Evolutionary conservation across 805 yeast species (phyloP).

Genomic region (Metschnikowia picachoensis): DNA sequence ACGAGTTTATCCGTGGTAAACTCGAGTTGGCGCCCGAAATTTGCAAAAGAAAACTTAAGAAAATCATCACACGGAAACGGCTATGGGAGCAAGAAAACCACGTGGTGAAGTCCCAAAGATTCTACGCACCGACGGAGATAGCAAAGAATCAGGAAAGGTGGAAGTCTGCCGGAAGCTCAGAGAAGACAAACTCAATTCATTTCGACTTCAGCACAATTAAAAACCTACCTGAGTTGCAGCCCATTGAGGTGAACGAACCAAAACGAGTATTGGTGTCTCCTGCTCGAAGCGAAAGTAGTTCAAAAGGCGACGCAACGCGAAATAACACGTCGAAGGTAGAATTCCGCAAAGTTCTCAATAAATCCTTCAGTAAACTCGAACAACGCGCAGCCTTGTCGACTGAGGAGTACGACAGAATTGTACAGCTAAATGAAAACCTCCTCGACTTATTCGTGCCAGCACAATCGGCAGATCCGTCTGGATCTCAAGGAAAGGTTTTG

Average conservation of each 20-base stretch:
- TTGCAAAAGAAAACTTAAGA: constrained; percentile 21
- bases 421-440: constrained; percentile 18
- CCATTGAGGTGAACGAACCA: not conserved
- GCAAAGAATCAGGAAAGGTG: constrained; percentile 31
- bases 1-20: constrained; percentile 28
- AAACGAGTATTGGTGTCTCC: constrained; percentile 1
- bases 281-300: not conserved
- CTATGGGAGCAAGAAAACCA: constrained; percentile 40
- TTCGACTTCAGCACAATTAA: constrained; percentile 37
- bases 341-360: constrained; percentile 17
- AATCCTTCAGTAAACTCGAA: constrained; percentile 28
- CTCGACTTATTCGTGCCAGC: constrained; percentile 21
- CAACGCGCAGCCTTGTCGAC: constrained; percentile 28
- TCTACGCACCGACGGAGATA: constrained; percentile 37
- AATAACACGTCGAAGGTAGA: constrained; percentile 17
- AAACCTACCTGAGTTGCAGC: constrained; percentile 2
- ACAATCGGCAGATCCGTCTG: constrained; percentile 18
- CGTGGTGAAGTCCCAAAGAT: constrained; percentile 26
- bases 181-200: constrained; percentile 20
- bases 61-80: constrained; percentile 32
- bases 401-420: constrained; percentile 28
- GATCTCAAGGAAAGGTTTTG: constrained; percentile 25
- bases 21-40: constrained; percentile 3
- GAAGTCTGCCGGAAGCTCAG: constrained; percentile 16
- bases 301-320: not conserved